Conservation (phyloP, 2,329 filamentous ascomycete genomes). For the Teratosphaeria nubilosa region DNA sequence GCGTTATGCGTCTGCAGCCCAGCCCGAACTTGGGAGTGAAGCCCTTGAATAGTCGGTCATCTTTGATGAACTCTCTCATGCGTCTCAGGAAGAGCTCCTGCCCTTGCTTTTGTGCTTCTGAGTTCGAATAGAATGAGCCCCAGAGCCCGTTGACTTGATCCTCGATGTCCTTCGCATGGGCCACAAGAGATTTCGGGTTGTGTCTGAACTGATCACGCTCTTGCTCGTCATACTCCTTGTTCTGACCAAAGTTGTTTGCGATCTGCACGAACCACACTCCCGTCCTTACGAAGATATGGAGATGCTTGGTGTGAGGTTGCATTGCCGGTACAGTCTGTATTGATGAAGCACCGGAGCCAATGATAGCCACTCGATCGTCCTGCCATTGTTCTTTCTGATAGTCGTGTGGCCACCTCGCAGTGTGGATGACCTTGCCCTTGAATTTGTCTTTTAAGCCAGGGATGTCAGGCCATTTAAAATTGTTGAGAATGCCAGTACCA, state of each 20-base stretch:
- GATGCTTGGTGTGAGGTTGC: slow-evolving; percentile 36
- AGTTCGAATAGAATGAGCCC: slow-evolving; percentile 36
- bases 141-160: slow-evolving; percentile 37
- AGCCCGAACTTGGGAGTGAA: slow-evolving; percentile 38
- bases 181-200: slow-evolving; percentile 32
- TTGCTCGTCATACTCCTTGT: slow-evolving; percentile 35
- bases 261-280: slow-evolving; percentile 38
- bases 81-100: slow-evolving; percentile 31
- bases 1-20: slow-evolving; percentile 38
- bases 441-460: slow-evolving; percentile 34
- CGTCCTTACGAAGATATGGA: slow-evolving; percentile 39
- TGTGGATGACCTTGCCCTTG: slow-evolving; percentile 35
- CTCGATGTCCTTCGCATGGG: slow-evolving; percentile 38
- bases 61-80: slow-evolving; percentile 43
- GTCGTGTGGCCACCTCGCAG: slow-evolving; percentile 36
- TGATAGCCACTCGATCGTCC: slow-evolving; percentile 34
- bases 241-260: slow-evolving; percentile 36
- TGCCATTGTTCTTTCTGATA: slow-evolving; percentile 37
- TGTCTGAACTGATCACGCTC: slow-evolving; percentile 34
- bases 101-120: slow-evolving; percentile 30
- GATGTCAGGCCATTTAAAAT: slow-evolving; percentile 29
- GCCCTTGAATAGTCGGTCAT: slow-evolving; percentile 39
- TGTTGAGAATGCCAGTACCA: slow-evolving; percentile 30
- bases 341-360: slow-evolving; percentile 35
- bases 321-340: slow-evolving; percentile 40